Base-by-base conservation (phyloP, 495 filamentous ascomycete species). In the Hypoxylon trugodes region DNA sequence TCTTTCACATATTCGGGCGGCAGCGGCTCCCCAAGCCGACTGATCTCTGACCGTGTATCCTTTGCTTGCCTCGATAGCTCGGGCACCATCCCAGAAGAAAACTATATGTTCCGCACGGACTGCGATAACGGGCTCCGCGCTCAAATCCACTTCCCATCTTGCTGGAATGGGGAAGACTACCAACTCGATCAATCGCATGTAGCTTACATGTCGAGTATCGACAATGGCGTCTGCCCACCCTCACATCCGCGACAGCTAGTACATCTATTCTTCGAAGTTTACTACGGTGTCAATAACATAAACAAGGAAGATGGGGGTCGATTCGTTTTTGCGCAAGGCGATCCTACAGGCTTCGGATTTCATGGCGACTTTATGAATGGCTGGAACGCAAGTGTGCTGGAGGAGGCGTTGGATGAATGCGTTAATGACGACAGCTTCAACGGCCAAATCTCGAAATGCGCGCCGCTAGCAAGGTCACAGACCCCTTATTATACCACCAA, bases 331-430 rank as follows among this genome's bases (percentile, higher is more conserved):
- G 72, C 85, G 40, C 84, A 82, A 60, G 83, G 83, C 22, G 83
- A 86, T 41, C 73, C 73, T 22, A 82, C 81, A 6, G 82, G 82
- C 35, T 83, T 73, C 69, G 77, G 77, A 6, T 80, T 82, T 46
- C 88, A 90, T 68, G 87, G 81, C 21, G 88, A 90, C 71, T 90
- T 90, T 72, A 73, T 91, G 41, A 84, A 88, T 48, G 89, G 86
- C 32, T 92, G 89, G 89, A 80, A 91, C 52, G 70, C 78, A 45
- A 53, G 69, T 1, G 74, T 80, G 47, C 80, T 91, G n/a, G 81
- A 89, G 65, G 73, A 78, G 13, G 84, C 83, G 42, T 71, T 89
- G 49, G 74, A 85, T 54, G 73, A 69, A 43, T 91, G 88, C 75
- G 76, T 70, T 36, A 73, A 69, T 41, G 76, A 76, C 48, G 76